Base-by-base conservation (phyloP, 257 asterid species). In the Primulina tabacum region DNA sequence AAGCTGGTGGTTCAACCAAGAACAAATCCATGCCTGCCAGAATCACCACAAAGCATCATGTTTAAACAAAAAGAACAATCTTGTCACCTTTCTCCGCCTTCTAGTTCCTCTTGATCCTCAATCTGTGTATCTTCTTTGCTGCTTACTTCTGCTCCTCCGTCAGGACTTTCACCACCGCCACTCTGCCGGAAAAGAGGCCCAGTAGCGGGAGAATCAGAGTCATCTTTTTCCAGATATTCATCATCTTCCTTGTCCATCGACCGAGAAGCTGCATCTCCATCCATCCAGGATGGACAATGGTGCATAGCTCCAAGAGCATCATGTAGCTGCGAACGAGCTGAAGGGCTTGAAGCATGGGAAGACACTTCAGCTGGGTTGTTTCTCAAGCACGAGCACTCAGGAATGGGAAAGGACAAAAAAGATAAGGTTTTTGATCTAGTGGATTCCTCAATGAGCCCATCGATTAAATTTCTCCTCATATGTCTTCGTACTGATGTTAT, bases 31-130 rank as follows among this genome's bases (percentile, higher is more conserved):
- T 38, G 33, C 68, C 67, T 70, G 56, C 57, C 62, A 66, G 69
- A 69, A 60, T 37, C 26, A 69, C 33, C 34, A 55, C 50, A 37
- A 37, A 28, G 11, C 12, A 37, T 37, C 43, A 37, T 37, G 43
- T 40, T 40, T 40, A 40, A 40, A 40, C 52, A 40, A 40, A 24
- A 20, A 53, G 28, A 29, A 47, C 40, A 32, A 62, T 72, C 64
- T 20, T 21, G 40, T 86, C 85, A 89, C 82, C 91, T 86, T 56
- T 94, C 99, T 35, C 92, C 96, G 0, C 89, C 96, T 76, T 94
- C 99, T 0, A 89, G 96, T 73, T 94, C 99, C 78, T 91, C 99
- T 70, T 86, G 97, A 79, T 94, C 99, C 71, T 94, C 99, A 73
- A 90, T 89, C 71, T 78, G 96, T 8, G 87, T 50, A 34, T 91